Conservation (phyloP, 108 stramenopile genomes). For the Pseudonitzschia delicatissima region DNA sequence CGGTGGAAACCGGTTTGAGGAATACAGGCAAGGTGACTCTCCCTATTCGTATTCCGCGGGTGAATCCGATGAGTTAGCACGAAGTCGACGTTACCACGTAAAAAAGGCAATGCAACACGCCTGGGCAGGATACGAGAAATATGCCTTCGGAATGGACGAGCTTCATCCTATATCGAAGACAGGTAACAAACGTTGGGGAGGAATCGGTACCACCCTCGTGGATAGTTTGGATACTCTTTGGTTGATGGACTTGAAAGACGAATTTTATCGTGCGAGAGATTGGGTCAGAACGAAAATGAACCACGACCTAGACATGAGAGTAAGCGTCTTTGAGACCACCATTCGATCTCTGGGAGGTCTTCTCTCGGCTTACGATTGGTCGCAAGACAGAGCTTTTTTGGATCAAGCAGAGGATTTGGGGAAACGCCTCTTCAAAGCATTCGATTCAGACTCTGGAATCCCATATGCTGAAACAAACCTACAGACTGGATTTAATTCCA, state of each 20-base stretch:
- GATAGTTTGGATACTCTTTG: slow-evolving; percentile 96
- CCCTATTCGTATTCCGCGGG: slow-evolving; percentile 22
- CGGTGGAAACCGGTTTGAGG: slow-evolving; percentile 58
- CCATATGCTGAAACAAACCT: slow-evolving; percentile 61
- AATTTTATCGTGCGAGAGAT: slow-evolving; percentile 83
- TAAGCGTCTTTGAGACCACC: slow-evolving; percentile 98
- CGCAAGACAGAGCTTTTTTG: slow-evolving; percentile 62
- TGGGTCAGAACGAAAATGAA: slow-evolving; percentile 79
- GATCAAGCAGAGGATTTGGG: slow-evolving; percentile 80
- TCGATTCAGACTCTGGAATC: slow-evolving; percentile 57
- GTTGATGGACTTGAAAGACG: slow-evolving; percentile 94
- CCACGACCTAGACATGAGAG: slow-evolving; percentile 44
- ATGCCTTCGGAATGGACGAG: slow-evolving; percentile 86
- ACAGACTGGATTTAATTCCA: slow-evolving; percentile 27
- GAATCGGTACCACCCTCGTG: slow-evolving; percentile 90
- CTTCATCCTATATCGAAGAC: slow-evolving; percentile 52
- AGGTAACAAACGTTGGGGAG: slow-evolving; percentile 72
- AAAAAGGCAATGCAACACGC: slow-evolving; percentile 72
- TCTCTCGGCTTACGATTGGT: slow-evolving; percentile 88
- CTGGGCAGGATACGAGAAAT: slow-evolving; percentile 66
- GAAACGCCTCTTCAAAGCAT: slow-evolving; percentile 53
- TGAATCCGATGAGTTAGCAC: slow-evolving; percentile 62
- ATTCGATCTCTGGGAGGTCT: slow-evolving; percentile 95
- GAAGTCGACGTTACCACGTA: slow-evolving; percentile 60
- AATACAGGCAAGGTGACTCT: slow-evolving; percentile 49